Percentiles rank a stretch among this genome's conserved stretches.
Evolutionary conservation across 768 basidiomycete species (phyloP).

Genomic region (Mycena metata): DNA sequence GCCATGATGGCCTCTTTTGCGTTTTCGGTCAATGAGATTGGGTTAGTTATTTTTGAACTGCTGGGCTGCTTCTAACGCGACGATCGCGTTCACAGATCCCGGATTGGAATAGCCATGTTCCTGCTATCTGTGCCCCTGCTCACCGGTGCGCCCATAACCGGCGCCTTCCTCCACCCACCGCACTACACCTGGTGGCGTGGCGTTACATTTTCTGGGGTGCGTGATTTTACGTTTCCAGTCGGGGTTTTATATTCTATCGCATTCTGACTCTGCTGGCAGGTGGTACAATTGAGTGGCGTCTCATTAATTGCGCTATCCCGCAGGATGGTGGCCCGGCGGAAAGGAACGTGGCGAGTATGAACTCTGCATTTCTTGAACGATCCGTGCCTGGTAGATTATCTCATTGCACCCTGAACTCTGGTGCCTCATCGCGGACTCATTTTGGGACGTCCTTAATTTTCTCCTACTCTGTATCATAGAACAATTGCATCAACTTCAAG

Average conservation of each 20-base stretch:
- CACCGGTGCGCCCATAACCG: slow-evolving; percentile 44
- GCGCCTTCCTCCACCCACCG: slow-evolving; percentile 41
- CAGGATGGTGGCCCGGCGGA: slow-evolving; percentile 19
- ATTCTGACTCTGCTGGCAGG: too few species aligned
- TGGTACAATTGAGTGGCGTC: slow-evolving; percentile 31
- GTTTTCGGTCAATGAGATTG: slow-evolving; percentile 37
- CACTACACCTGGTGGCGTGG: slow-evolving; percentile 48
- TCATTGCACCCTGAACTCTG: background rate
- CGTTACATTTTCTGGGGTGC: slow-evolving; percentile 40
- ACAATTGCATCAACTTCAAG: background rate
- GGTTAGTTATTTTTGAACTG: slow-evolving; percentile 21
- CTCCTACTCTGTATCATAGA: background rate
- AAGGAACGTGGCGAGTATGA: slow-evolving; percentile 34
- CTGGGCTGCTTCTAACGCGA: slow-evolving; percentile 5
- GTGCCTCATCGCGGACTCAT: background rate
- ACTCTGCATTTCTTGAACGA: slow-evolving; percentile 3
- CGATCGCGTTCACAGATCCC: slow-evolving; percentile 8
- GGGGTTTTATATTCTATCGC: too few species aligned
- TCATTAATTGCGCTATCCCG: slow-evolving; percentile 19
- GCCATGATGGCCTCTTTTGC: slow-evolving; percentile 33
- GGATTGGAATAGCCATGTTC: slow-evolving; percentile 36
- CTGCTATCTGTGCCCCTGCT: slow-evolving; percentile 37
- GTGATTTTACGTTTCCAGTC: too few species aligned
- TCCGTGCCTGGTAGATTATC: slow-evolving; percentile 4
- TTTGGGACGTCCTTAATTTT: background rate